Percentiles rank a stretch among this genome's conserved stretches.
Evolutionary conservation across 768 basidiomycete genomes (phyloP).

Genomic region (Holtermannia corniformis): DNA sequence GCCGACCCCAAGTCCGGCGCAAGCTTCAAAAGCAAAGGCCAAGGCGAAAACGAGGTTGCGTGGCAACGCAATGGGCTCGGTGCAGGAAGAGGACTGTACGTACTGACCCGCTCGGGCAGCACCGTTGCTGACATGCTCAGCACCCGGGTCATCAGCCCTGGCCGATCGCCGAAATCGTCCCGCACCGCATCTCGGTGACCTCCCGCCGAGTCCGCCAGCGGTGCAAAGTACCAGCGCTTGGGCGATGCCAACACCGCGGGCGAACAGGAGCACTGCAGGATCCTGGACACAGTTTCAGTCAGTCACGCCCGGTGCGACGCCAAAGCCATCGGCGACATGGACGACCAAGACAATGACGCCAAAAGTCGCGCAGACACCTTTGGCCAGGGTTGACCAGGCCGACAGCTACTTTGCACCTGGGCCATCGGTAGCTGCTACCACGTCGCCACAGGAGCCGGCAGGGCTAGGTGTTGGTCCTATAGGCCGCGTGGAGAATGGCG

Average conservation of each 20-base stretch:
- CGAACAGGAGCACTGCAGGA: neutral
- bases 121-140: neutral
- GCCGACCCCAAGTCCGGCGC: neutral
- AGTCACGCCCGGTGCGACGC: neutral
- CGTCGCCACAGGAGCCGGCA: neutral
- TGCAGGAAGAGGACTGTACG: slow-evolving; percentile 28
- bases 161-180: slow-evolving; percentile 14
- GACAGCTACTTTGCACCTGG: neutral
- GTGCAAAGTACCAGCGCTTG: slow-evolving; percentile 14
- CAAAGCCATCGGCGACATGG: neutral
- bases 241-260: neutral
- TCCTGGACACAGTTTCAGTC: neutral
- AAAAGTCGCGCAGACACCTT: too few relatives aligned
- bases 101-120: neutral
- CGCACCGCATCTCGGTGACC: slow-evolving; percentile 8
- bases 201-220: slow-evolving; percentile 4
- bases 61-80: slow-evolving; percentile 8
- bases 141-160: slow-evolving; percentile 5
- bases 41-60: slow-evolving; percentile 6
- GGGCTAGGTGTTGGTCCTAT: neutral
- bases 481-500: neutral
- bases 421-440: neutral
- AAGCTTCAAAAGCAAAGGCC: slow-evolving; percentile 19
- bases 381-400: neutral
- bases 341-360: neutral